phyloP scores from a whole-genome alignment of 257 asterid species.

The Scutellaria baicalensis region DNA sequence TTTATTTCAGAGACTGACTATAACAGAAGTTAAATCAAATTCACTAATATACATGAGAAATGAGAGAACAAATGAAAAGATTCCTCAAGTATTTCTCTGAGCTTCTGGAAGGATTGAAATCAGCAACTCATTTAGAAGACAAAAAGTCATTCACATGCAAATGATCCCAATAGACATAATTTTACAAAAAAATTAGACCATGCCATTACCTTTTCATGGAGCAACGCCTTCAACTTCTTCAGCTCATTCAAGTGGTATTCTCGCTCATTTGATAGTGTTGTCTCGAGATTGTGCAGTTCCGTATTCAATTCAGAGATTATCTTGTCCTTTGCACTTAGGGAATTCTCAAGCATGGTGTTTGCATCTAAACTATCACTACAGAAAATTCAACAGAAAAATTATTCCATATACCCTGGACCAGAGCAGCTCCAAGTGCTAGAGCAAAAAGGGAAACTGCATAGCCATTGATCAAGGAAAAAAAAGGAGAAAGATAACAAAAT shows the following conservation, averaged over 20 bases:
- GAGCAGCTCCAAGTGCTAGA: constrained; percentile 2
- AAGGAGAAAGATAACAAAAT: neutral
- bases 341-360: constrained; percentile 74
- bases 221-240: constrained; percentile 70
- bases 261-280: constrained; percentile 73
- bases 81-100: neutral
- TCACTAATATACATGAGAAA: neutral
- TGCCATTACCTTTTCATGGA: constrained; percentile 73
- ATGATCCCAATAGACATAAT: neutral
- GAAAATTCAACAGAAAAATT: constrained; percentile 9
- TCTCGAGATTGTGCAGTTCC: constrained; percentile 92
- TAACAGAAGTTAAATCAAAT: neutral
- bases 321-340: constrained; percentile 88
- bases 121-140: neutral
- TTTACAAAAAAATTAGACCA: neutral
- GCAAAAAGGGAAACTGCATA: constrained; percentile 1
- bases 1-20: neutral
- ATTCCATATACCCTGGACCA: neutral
- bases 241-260: constrained; percentile 73
- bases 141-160: neutral
- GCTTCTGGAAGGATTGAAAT: neutral
- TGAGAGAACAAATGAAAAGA: neutral
- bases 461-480: neutral
- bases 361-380: constrained; percentile 73
- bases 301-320: constrained; percentile 79